Percentiles rank a stretch among this genome's conserved stretches.
These are phyloP conservation scores for Coniferiporia sulphurascens DNA, from an alignment of 1,284 basidiomycete species.

Conservation along the genomic window DNA sequence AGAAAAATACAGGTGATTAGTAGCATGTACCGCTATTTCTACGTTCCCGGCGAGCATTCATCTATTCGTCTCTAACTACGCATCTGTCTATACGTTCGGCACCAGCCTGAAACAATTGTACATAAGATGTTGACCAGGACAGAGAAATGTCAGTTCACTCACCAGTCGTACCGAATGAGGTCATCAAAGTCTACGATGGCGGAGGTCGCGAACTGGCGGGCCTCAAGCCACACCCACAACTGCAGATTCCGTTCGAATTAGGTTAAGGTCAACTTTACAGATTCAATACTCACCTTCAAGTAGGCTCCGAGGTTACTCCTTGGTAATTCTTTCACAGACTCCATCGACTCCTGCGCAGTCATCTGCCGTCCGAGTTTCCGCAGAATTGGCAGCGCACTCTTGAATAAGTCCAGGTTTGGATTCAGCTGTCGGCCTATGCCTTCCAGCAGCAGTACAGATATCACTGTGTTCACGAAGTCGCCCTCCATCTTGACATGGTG, in stretches of 20 bases:
- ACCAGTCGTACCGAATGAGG: slow-evolving; percentile 74
- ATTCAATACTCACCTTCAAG: slow-evolving; percentile 60
- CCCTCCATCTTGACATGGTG: slow-evolving; percentile 99
- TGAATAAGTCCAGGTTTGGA: slow-evolving; percentile 89
- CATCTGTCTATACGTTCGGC: slow-evolving; percentile 3
- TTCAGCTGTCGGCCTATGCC: slow-evolving; percentile 95
- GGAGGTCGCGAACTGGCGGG: slow-evolving; percentile 76
- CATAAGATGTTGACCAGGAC: neutral
- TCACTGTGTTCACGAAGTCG: slow-evolving; percentile 97
- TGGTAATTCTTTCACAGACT: slow-evolving; percentile 44
- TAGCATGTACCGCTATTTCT: neutral
- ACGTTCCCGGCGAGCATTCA: neutral
- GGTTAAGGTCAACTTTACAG: neutral
- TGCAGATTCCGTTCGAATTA: slow-evolving; percentile 25
- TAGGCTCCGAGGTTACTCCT: slow-evolving; percentile 74
- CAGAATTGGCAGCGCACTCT: slow-evolving; percentile 86
- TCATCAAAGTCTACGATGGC: slow-evolving; percentile 77
- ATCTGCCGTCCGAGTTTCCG: slow-evolving; percentile 86
- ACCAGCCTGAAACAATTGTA: neutral
- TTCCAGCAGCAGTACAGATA: slow-evolving; percentile 90
- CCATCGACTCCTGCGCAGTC: slow-evolving; percentile 69
- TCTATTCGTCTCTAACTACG: too few relatives aligned
- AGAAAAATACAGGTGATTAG: neutral
- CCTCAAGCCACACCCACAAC: slow-evolving; percentile 92
- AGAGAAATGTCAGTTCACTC: slow-evolving; percentile 26